Evolutionary conservation across 2,329 filamentous ascomycete species (phyloP), one percentile per base, ranked within the genome.

Genomic region (Aspergillus sp.): DNA sequence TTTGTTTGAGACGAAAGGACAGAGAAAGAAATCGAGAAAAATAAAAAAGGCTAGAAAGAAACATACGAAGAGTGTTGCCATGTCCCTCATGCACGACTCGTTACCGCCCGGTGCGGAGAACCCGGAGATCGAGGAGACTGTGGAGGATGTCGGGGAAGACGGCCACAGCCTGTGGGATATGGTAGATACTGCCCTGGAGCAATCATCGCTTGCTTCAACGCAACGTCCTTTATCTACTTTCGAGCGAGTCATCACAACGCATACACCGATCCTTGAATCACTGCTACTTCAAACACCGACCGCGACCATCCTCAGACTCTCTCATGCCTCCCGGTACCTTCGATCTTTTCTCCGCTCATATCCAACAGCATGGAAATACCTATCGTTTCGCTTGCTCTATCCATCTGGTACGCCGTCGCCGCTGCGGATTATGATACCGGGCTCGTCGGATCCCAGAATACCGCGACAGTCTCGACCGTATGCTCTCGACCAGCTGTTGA

Each of bases 321-420:
- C 84, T 66, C 84, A 86, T 66, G 83, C 83, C 37, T 85, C 82
- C 15, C 72, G 70, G 52, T 80, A 82, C 68, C 79, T 86, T 56
- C 79, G 82, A 64, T 72, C 71, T 52, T 84, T 86, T 65, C 76
- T 86, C 51, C 74, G 76, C 58, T 71, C 69, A n/a, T 86, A 85
- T 67, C 84, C 84, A 39, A 81, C 83, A 49, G 83, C 84, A 74
- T 87, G 84, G 83, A 82, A 79, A 67, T 81, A 82, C 58, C 77
- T 86, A 27, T 86, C 84, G 12, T 87, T 86, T 70, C 81, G 84
- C 40, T 72, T 85, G 19, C 69, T 76, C 31, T 75, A 73, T 52
- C 76, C 76, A 3, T 76, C 73, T 15, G 71, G 74, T 31, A 72
- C 70, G 9, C 68, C 71, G 23, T 64, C 65, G 3, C 64, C 62